phyloP scores from a whole-genome alignment of 768 basidiomycete species.

The Rhizopogon salebrosus region DNA sequence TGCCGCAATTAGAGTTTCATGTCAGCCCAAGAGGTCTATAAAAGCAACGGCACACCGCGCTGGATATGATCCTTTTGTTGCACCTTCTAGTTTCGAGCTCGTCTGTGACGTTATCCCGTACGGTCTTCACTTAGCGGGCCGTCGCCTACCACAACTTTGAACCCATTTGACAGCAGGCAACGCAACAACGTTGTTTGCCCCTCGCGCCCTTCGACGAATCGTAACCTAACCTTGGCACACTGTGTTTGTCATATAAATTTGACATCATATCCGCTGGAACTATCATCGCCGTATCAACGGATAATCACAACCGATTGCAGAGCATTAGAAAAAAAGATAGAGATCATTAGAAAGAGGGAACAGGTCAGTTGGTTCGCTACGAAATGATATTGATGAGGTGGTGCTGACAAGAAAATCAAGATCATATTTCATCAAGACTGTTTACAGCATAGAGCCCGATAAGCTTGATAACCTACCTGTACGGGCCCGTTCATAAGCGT shows the following conservation, averaged over 20 bases:
- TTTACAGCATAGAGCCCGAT: constrained; percentile 9
- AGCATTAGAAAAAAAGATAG: constrained; percentile 3
- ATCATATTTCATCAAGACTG: not conserved
- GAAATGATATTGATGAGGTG: constrained; percentile 1
- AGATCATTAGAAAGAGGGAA: not conserved
- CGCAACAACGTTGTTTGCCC: not conserved
- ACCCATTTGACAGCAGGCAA: constrained; percentile 10
- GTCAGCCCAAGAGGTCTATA: constrained; percentile 23
- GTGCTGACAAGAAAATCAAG: constrained; percentile 13
- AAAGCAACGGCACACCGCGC: constrained; percentile 13
- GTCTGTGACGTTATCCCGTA: constrained; percentile 2
- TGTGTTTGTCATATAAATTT: constrained; percentile 1
- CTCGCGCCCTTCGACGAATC: not conserved
- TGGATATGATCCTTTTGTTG: constrained; percentile 6
- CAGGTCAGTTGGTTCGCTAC: constrained; percentile 16
- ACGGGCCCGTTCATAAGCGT: constrained; percentile 21
- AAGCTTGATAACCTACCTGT: constrained; percentile 14
- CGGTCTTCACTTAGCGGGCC: not conserved
- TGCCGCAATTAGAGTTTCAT: constrained; percentile 26
- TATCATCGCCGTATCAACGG: not conserved
- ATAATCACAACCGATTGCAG: not conserved
- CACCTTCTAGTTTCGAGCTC: constrained; percentile 12
- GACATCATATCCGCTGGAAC: not conserved
- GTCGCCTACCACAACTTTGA: constrained; percentile 5
- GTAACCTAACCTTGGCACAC: constrained; percentile 1